phyloP scores from a whole-genome alignment of 2,329 filamentous ascomycete species.

The Talaromyces sp. region DNA sequence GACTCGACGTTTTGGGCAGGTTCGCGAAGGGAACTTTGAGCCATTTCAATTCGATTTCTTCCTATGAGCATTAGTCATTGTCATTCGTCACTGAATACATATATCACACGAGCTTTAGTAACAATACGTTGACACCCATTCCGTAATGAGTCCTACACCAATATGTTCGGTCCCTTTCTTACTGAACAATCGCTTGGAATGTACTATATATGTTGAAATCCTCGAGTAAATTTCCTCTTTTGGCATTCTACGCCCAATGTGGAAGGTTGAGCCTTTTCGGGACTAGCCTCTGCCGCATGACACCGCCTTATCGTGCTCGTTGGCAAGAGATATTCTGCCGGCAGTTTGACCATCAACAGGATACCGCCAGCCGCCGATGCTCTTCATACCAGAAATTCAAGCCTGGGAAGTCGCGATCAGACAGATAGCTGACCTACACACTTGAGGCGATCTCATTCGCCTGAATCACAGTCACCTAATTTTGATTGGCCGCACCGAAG shows the following conservation, averaged over 20 bases:
- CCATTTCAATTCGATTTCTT: background rate
- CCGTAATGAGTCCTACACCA: background rate
- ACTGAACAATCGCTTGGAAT: background rate
- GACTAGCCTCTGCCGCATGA: background rate
- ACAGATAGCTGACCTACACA: background rate
- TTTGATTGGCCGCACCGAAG: background rate
- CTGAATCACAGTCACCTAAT: too few relatives aligned
- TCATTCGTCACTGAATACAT: background rate
- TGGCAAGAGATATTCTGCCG: conserved; percentile 17
- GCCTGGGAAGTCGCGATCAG: background rate
- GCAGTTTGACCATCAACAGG: conserved; percentile 2
- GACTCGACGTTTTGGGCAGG: background rate
- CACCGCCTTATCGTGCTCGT: background rate
- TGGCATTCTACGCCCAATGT: background rate
- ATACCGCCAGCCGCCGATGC: background rate
- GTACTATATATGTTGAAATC: too few relatives aligned
- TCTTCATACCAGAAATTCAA: background rate
- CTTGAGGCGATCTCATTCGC: background rate
- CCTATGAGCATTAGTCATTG: background rate
- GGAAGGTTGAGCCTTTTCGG: background rate
- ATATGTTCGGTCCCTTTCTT: background rate
- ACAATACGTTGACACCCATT: background rate
- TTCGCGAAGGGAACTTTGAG: background rate
- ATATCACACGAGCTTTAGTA: background rate
- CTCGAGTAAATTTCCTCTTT: conserved; percentile 11